Evolutionary conservation across 768 basidiomycete genomes (phyloP), one percentile per base, ranked within the genome.

Genomic region (Phylloporus rhodoxanthus): DNA sequence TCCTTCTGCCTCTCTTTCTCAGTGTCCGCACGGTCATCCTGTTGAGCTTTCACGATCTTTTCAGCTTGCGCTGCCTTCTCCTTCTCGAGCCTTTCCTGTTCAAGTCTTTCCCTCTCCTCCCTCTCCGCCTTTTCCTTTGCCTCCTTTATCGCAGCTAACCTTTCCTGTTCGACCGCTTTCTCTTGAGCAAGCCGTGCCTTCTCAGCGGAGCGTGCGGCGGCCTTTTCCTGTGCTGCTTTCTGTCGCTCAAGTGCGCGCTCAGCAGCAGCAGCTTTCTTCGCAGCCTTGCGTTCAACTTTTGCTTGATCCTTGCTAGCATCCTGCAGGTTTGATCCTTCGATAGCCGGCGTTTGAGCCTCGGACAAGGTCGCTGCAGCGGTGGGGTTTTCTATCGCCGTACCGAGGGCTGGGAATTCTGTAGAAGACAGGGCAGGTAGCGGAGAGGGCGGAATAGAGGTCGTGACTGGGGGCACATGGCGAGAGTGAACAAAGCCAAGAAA

Each of bases 361-460:
- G 58, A 34, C 10, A 49, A 41, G 38, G 53, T 47, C 17, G 51
- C 37, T 7, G 45, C 33, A 21, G 43, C 51, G 19, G 40, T 30
- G 19, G 48, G 33, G 30, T 42, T 55, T 37, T 63, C 54, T 26
- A 47, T 53, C 17, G 45, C 54, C 11, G 63, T 43, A 29, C 58
- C 52, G 20, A 91, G 72, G 32, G 87, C 85, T 46, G 87, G 89
- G 64, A 91, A 91, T 66, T 91, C 89, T 62, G 78, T 70, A 34
- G 80, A 70, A 53, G 87, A 87, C 48, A 89, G 62, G 42, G 68
- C 65, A 45, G 74, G 75, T 48, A 75, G 71, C 45, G 70, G 72
- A 52, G 74, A 69, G 45, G 76, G 72, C 40, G 65, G 57, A 45
- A 61, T 43, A 57, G 59, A 55, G 55, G 60, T 48, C 36, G 75